phyloP scores from a whole-genome alignment of 2,329 filamentous ascomycete genomes.

The Phyllosticta citrichinensis region DNA sequence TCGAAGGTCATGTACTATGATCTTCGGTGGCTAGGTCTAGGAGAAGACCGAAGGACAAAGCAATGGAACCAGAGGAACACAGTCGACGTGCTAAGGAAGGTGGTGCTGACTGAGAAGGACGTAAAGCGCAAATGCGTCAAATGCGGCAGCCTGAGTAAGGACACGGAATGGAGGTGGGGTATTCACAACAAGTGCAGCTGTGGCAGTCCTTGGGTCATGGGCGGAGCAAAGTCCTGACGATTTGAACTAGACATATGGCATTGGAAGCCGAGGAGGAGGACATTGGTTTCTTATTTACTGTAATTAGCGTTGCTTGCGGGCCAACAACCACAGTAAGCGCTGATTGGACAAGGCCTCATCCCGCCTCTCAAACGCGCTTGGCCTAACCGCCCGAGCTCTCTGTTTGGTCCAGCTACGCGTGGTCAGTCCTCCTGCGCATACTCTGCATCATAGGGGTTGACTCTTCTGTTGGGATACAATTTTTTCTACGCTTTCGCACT shows the following conservation, averaged over 20 bases:
- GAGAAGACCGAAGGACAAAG: constrained; percentile 47
- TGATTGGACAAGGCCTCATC: neutral
- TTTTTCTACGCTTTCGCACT: neutral
- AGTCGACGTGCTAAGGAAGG: constrained; percentile 47
- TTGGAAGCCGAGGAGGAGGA: neutral
- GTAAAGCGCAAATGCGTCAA: constrained; percentile 32
- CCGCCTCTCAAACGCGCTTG: neutral
- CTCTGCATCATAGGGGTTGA: neutral
- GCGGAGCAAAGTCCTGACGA: neutral
- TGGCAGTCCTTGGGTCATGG: constrained; percentile 28
- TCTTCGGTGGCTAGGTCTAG: constrained; percentile 57
- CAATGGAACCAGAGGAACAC: constrained; percentile 52
- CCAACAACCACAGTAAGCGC: neutral
- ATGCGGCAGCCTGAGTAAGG: constrained; percentile 38
- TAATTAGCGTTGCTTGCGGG: neutral
- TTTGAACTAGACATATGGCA: neutral
- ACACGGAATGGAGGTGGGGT: constrained; percentile 28
- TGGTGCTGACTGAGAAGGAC: constrained; percentile 11
- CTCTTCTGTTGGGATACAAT: neutral
- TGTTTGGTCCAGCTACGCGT: neutral
- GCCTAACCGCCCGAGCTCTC: neutral
- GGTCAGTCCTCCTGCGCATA: neutral
- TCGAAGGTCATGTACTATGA: constrained; percentile 64
- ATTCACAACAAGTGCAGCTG: constrained; percentile 31
- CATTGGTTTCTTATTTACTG: neutral